Evolutionary conservation across 345 rosid genomes (phyloP), one percentile per base, ranked within the genome.

Genomic region (Leavenworthia alabamica): DNA sequence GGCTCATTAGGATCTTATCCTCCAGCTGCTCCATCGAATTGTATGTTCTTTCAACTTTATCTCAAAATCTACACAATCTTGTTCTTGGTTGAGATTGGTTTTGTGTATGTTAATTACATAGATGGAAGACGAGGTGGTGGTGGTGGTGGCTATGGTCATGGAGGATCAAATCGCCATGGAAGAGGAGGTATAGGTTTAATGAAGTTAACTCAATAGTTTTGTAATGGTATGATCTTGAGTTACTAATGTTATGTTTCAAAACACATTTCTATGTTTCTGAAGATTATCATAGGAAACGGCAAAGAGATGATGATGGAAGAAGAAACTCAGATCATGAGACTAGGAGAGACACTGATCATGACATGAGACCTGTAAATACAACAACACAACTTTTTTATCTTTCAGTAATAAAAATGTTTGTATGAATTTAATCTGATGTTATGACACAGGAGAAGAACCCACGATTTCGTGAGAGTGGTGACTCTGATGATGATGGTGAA

Each of bases 401-500:
- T 37, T 9, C 13, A 11, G 2, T 14, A 4, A 7, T 19, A 3
- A 42, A 54, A 0, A 0, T 20, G n/a, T 19, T 58, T 16, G 41
- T 27, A 47, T 12, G 0, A 8, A 8, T 15, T 41, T 9, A n/a
- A 22, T 33, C 41, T 20, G 22, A 17, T 52, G 17, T 4, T 52
- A 23, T n/a, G 35, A 60, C 41, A 12, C 80, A 93, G 97, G 99
- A 89, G 76, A 87, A 93, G 83, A 89, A 93, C 73, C 99, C 99
- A 10, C 86, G 99, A 11, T 93, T 93, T 68, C 96, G 99, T 2
- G 99, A 89, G 78, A 89, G 96, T 10, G 88, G 94, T 0, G 88
- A 89, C 72, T 93, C 99, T 3, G 98, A 92, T 63, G 97, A 93
- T 1, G 99, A 93, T 0, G 98, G 86, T 43, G 98, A 91, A 20